Conservation (phyloP, 495 filamentous ascomycete genomes). For the Trichodelitschia bisporula region DNA sequence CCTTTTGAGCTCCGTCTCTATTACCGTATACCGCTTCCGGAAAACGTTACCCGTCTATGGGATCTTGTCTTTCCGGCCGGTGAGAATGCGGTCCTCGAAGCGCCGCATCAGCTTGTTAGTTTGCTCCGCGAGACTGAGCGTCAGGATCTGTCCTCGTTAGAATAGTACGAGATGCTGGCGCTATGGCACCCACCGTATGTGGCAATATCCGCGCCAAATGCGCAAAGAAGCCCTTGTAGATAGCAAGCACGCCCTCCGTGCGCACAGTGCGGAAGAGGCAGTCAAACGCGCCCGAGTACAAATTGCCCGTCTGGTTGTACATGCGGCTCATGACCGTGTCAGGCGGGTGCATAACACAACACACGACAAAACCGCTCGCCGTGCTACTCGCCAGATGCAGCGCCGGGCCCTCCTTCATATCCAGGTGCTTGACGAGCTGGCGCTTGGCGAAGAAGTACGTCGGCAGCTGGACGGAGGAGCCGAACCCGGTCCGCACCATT, state of each 20-base stretch:
- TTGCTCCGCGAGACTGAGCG: slow-evolving; percentile 82
- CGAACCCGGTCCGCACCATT: slow-evolving; percentile 94
- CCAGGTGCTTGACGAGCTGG: slow-evolving; percentile 50
- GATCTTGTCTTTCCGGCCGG: slow-evolving; percentile 22
- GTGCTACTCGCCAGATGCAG: slow-evolving; percentile 76
- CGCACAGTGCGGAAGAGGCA: slow-evolving; percentile 75
- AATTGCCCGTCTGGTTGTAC: slow-evolving; percentile 96
- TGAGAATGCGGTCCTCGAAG: slow-evolving; percentile 43
- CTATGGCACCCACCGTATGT: slow-evolving; percentile 40
- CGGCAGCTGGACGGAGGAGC: slow-evolving; percentile 80
- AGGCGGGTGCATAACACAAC: slow-evolving; percentile 94
- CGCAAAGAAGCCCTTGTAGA: slow-evolving; percentile 95
- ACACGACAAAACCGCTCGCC: slow-evolving; percentile 85
- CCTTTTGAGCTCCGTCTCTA: too few relatives aligned
- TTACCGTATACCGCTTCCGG: too few relatives aligned
- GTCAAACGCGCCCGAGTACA: slow-evolving; percentile 81
- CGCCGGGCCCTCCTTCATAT: slow-evolving; percentile 74
- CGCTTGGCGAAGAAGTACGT: slow-evolving; percentile 98
- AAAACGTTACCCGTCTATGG: too few relatives aligned
- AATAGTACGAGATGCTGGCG: neutral
- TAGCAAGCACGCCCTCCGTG: slow-evolving; percentile 75
- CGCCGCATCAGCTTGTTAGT: slow-evolving; percentile 76
- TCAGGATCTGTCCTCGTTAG: slow-evolving; percentile 37
- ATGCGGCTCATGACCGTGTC: slow-evolving; percentile 97
- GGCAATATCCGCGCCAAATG: slow-evolving; percentile 86